Evolutionary conservation across 345 rosid genomes (phyloP).

Genomic region (Citrus glauca): DNA sequence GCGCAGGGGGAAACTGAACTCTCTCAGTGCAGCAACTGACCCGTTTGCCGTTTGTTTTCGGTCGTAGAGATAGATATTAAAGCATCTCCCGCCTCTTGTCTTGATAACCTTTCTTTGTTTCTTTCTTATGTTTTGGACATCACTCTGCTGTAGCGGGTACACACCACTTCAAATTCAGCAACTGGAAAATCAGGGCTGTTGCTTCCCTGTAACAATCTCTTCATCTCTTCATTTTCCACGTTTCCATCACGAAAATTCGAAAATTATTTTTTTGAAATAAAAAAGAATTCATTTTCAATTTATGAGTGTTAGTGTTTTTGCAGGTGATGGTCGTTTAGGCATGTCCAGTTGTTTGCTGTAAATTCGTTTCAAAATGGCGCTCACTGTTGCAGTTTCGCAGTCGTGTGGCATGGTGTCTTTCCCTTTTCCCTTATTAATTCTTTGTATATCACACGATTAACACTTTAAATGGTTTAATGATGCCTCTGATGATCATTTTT

Average conservation of each 20-base stretch:
- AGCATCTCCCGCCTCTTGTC: not conserved
- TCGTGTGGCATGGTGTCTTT: slow-evolving; percentile 13
- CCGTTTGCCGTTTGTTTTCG: not conserved
- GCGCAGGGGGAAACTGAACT: too few relatives aligned
- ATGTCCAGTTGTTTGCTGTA: not conserved
- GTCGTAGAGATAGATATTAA: not conserved
- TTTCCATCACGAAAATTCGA: not conserved
- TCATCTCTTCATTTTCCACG: not conserved
- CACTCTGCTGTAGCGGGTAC: too few relatives aligned
- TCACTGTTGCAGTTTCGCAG: slow-evolving; percentile 12
- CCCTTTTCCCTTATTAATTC: not conserved
- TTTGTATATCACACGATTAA: not conserved
- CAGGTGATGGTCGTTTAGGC: not conserved
- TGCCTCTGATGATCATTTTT: not conserved
- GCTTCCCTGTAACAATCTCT: not conserved
- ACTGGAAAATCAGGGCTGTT: not conserved
- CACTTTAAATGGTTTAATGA: not conserved
- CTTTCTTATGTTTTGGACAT: not conserved
- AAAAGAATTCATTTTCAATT: not conserved
- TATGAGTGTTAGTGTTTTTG: too few relatives aligned
- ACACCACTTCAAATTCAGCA: not conserved
- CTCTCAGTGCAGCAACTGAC: too few relatives aligned
- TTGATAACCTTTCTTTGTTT: not conserved
- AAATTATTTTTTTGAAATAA: not conserved
- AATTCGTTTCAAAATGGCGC: slow-evolving; percentile 9